These are phyloP conservation scores for Arthrobotrys conoides DNA, from an alignment of 2,329 filamentous ascomycete species.

Conservation along the genomic window DNA sequence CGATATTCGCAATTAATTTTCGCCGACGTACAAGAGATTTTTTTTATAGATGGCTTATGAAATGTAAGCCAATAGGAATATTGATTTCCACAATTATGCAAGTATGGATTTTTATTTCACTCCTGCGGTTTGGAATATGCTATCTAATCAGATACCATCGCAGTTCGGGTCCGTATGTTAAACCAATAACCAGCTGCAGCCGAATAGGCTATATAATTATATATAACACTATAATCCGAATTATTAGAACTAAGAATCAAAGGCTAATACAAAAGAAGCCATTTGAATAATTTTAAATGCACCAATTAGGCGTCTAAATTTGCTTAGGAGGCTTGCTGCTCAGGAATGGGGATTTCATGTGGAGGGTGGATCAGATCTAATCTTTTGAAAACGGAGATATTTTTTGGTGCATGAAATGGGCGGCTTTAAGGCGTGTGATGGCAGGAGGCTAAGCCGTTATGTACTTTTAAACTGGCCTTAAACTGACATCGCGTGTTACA, in stretches of 20 bases:
- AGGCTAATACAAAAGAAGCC: background rate
- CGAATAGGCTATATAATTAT: too few species aligned
- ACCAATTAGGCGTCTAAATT: background rate
- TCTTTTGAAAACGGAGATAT: background rate
- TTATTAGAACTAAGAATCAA: too few species aligned
- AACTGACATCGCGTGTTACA: background rate
- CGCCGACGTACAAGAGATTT: background rate
- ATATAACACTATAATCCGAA: too few species aligned
- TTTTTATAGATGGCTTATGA: background rate
- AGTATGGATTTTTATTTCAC: background rate
- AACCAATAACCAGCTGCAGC: too few species aligned
- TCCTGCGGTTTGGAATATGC: background rate
- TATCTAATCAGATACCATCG: background rate
- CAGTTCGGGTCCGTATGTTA: too few species aligned
- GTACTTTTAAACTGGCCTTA: background rate
- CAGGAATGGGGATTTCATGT: background rate
- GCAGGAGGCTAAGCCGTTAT: background rate
- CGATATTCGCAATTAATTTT: conserved; percentile 1
- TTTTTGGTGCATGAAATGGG: background rate
- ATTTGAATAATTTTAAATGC: background rate
- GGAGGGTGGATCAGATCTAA: background rate
- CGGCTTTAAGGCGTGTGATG: background rate
- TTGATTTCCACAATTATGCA: background rate
- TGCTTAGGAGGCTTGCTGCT: background rate
- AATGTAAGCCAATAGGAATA: background rate